These are phyloP conservation scores for Paraphysoderma sedebokerense DNA, from an alignment of 371 early-diverging fungal species.

Conservation along the genomic window DNA sequence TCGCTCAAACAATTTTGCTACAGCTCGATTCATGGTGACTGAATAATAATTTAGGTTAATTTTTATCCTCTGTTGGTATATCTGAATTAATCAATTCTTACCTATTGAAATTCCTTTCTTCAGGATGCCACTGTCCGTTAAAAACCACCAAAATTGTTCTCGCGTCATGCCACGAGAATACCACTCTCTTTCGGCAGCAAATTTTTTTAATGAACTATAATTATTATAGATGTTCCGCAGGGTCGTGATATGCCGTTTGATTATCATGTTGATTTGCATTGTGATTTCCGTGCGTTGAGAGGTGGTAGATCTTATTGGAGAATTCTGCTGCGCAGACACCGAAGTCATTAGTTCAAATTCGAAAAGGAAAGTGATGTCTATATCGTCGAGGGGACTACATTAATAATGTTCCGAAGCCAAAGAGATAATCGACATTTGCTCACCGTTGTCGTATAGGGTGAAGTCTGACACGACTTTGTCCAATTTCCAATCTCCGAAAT, in stretches of 20 bases:
- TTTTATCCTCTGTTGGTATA: no score
- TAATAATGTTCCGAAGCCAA: background rate
- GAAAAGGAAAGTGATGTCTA: no score
- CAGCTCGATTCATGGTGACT: no score
- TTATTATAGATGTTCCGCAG: background rate
- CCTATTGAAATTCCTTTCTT: background rate
- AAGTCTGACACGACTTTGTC: background rate
- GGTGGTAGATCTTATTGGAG: background rate
- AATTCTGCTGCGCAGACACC: background rate
- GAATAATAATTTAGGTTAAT: no score
- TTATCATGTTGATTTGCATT: background rate
- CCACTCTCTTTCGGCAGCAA: background rate
- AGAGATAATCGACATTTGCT: no score
- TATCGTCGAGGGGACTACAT: no score
- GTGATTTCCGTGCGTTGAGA: background rate
- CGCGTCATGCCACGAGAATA: background rate
- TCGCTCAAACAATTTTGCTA: no score
- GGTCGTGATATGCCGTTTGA: background rate
- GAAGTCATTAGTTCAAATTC: no score
- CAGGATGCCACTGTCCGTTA: background rate
- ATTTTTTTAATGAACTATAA: background rate
- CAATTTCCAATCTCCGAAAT: background rate
- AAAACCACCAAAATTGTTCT: background rate
- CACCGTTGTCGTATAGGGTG: background rate
- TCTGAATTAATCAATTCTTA: no score